phyloP scores from a whole-genome alignment of 2,329 filamentous ascomycete genomes.

The Aplosporella prunicola region DNA sequence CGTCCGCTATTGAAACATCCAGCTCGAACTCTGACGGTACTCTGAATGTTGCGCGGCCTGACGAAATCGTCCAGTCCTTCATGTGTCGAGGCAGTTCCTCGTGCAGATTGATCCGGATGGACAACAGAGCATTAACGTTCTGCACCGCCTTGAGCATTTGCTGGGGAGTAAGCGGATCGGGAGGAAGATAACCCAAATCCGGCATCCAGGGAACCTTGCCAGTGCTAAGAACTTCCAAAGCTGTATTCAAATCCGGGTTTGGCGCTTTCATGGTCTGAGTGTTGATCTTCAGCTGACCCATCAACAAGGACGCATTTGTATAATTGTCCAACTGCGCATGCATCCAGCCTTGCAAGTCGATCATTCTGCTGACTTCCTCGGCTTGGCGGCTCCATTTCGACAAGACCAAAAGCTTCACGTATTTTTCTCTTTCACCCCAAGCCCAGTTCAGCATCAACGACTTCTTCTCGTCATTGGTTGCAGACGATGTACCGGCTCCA shows the following conservation, averaged over 20 bases:
- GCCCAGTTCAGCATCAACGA: slow-evolving; percentile 64
- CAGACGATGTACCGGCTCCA: slow-evolving; percentile 34
- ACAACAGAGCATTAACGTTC: slow-evolving; percentile 74
- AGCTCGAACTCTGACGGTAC: slow-evolving; percentile 83
- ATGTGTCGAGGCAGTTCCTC: slow-evolving; percentile 76
- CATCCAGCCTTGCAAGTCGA: slow-evolving; percentile 75
- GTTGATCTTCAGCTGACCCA: slow-evolving; percentile 61
- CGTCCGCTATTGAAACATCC: slow-evolving; percentile 81
- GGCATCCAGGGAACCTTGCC: slow-evolving; percentile 71
- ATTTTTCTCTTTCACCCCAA: slow-evolving; percentile 71
- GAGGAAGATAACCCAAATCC: slow-evolving; percentile 69
- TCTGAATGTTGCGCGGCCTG: slow-evolving; percentile 82
- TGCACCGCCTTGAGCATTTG: slow-evolving; percentile 66
- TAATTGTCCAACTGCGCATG: slow-evolving; percentile 22
- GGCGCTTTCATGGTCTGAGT: slow-evolving; percentile 66
- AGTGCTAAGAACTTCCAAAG: slow-evolving; percentile 72
- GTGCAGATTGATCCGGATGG: slow-evolving; percentile 73
- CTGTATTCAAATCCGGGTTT: slow-evolving; percentile 84
- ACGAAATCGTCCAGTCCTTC: slow-evolving; percentile 64
- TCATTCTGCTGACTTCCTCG: slow-evolving; percentile 71
- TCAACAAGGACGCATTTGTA: slow-evolving; percentile 45
- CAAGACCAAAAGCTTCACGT: slow-evolving; percentile 86
- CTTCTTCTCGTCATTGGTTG: slow-evolving; percentile 68
- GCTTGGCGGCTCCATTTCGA: slow-evolving; percentile 80
- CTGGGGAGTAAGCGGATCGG: slow-evolving; percentile 58